Evolutionary conservation across 305 asterid species (phyloP).

Genomic region (Solanum hybrid): DNA sequence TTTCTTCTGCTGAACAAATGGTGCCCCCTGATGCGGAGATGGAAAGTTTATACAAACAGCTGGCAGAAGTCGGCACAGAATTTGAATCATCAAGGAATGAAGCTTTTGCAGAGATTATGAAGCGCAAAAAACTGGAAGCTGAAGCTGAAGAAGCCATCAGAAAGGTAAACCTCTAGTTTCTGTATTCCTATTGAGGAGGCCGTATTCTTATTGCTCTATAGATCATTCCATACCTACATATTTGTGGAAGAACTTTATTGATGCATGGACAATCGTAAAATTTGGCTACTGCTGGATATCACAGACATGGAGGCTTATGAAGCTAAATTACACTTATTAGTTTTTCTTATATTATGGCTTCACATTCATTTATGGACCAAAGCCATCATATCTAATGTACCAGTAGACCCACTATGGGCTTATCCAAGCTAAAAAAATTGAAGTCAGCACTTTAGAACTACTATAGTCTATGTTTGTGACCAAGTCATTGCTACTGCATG

Average conservation of each 20-base stretch:
- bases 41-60: slow-evolving; percentile 26
- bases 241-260: not conserved
- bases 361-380: not conserved
- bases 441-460: not conserved
- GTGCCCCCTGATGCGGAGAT: slow-evolving; percentile 17
- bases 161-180: slow-evolving; percentile 29
- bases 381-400: not conserved
- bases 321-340: not conserved
- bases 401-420: not conserved
- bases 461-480: not conserved
- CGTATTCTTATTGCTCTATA: not conserved
- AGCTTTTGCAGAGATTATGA: slow-evolving; percentile 30
- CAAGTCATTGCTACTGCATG: not conserved
- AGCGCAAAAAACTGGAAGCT: slow-evolving; percentile 35
- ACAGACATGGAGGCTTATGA: not conserved
- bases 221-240: not conserved
- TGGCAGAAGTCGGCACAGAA: slow-evolving; percentile 29
- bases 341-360: not conserved
- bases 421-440: not conserved
- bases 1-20: slow-evolving; percentile 23
- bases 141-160: slow-evolving; percentile 37
- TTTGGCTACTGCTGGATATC: not conserved
- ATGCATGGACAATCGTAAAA: not conserved
- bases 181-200: not conserved
- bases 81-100: slow-evolving; percentile 32